Evolutionary conservation across 2,329 filamentous ascomycete genomes (phyloP).

Genomic region (Helotiales sp.): DNA sequence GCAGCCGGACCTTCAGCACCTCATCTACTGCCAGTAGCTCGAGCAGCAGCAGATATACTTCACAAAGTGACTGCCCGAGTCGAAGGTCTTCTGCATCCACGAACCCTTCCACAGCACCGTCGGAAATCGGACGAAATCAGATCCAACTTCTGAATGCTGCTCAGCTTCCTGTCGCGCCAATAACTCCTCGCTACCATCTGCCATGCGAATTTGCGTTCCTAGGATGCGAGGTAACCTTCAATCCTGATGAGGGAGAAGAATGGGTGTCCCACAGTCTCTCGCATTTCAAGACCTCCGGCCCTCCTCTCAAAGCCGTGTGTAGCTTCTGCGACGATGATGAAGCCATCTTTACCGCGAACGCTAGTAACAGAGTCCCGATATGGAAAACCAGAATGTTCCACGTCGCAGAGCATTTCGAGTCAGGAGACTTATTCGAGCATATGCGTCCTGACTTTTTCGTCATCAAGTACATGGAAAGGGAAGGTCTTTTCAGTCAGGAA

Average conservation of each 20-base stretch:
- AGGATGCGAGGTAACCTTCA: slow-evolving; percentile 42
- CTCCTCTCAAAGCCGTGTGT: slow-evolving; percentile 41
- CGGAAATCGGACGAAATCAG: not conserved
- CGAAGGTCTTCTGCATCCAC: not conserved
- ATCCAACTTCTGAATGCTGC: not conserved
- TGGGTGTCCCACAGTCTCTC: slow-evolving; percentile 49
- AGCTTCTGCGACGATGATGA: slow-evolving; percentile 48
- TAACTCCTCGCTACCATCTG: slow-evolving; percentile 14
- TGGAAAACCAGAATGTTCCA: slow-evolving; percentile 47
- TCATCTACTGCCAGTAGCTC: not conserved
- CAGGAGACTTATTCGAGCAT: slow-evolving; percentile 18
- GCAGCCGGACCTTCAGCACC: not conserved
- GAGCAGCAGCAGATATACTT: not conserved
- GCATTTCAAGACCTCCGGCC: slow-evolving; percentile 37
- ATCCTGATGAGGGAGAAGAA: slow-evolving; percentile 35
- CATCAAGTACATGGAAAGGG: slow-evolving; percentile 39
- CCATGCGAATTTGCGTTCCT: slow-evolving; percentile 25
- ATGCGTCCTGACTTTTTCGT: slow-evolving; percentile 44
- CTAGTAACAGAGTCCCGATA: slow-evolving; percentile 14
- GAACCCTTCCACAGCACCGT: not conserved
- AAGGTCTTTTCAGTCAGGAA: slow-evolving; percentile 32
- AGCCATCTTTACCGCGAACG: slow-evolving; percentile 2
- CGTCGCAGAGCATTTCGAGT: slow-evolving; percentile 44
- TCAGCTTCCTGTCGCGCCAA: not conserved
- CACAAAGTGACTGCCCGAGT: not conserved